Evolutionary conservation across 208 protist genomes (phyloP), one percentile per base, ranked within the genome.

Genomic region (Leishmania mexicana): DNA sequence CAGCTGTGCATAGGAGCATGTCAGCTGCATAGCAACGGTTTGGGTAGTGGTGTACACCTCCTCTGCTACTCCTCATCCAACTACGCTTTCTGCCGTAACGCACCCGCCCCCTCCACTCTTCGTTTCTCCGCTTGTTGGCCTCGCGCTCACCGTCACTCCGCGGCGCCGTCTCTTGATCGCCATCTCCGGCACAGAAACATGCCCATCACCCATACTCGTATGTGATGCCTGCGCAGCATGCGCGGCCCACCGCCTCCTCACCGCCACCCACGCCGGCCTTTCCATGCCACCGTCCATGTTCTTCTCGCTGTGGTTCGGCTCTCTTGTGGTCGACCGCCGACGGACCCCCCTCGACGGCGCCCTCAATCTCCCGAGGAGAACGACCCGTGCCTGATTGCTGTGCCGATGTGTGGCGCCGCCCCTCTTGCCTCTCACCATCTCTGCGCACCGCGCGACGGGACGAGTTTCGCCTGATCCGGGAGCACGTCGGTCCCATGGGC

Each of bases 121-220:
- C 45, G 17, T 57, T 40, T 82, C 62, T 75, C 35, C 72, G 8
- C 47, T 78, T 35, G 0, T 67, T 51, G 10, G 35, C 6, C 38
- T 76, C n/a, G 7, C 49, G 51, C 51, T 77, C 31, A 13, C 35
- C 62, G 13, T 8, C 80, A 57, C 31, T 80, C 53, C 3, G 40
- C 47, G 0, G 38, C 35, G 51, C 78, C 72, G 13, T 78, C 58
- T 85, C 67, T 78, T 19, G 76, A 31, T 58, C 81, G 57, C 49
- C 53, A 19, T 49, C 62, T 80, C 58, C 74, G 64, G 13, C 74
- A 73, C 13, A 68, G 4, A 53, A 13, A 53, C 11, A 49, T 6
- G 65, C 42, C n/a, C 24, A 11, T 0, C 57, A 13, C 57, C 2
- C 57, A 15, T n/a, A 24, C 24, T 31, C 3, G n/a, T 62, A 0